A percentile compares a stretch with the other conserved stretches of the same genome.
Evolutionary conservation across 768 basidiomycete genomes (phyloP).

Genomic region (Leucocoprinus leucothites): DNA sequence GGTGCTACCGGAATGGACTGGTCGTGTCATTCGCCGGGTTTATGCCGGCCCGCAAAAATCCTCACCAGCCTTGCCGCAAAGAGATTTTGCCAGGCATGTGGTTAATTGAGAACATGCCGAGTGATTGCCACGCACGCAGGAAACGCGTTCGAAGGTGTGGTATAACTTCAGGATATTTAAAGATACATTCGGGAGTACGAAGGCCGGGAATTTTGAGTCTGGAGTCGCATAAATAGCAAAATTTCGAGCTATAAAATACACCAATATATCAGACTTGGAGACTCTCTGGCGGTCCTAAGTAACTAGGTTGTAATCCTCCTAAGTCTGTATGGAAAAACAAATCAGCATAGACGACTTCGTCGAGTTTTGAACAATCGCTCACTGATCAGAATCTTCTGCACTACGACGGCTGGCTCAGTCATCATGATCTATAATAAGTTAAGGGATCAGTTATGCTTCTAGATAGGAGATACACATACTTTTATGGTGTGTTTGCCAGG

Average conservation of each 20-base stretch:
- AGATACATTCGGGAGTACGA: not conserved
- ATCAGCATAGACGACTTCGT: not conserved
- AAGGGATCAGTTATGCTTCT: not conserved
- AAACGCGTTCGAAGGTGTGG: too few species aligned
- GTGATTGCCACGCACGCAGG: too few species aligned
- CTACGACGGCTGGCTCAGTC: slow-evolving; percentile 55
- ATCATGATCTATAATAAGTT: slow-evolving; percentile 37
- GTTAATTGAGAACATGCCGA: too few species aligned
- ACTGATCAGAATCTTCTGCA: slow-evolving; percentile 62
- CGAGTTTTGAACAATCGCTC: slow-evolving; percentile 7
- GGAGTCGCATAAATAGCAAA: not conserved
- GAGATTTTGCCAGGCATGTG: too few species aligned
- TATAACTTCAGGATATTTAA: not conserved
- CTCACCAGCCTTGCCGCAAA: too few species aligned
- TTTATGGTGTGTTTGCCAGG: slow-evolving; percentile 59
- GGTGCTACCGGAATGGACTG: too few species aligned
- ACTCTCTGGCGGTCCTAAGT: slow-evolving; percentile 65
- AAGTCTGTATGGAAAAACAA: slow-evolving; percentile 35
- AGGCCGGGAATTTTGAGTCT: not conserved
- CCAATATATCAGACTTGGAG: slow-evolving; percentile 18
- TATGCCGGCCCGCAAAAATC: too few species aligned
- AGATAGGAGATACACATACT: slow-evolving; percentile 23
- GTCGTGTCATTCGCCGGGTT: too few species aligned
- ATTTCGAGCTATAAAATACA: not conserved
- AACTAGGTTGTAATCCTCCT: slow-evolving; percentile 51